phyloP scores from a whole-genome alignment of 192 early-diverging fungal species.

The Backusella sp. region DNA sequence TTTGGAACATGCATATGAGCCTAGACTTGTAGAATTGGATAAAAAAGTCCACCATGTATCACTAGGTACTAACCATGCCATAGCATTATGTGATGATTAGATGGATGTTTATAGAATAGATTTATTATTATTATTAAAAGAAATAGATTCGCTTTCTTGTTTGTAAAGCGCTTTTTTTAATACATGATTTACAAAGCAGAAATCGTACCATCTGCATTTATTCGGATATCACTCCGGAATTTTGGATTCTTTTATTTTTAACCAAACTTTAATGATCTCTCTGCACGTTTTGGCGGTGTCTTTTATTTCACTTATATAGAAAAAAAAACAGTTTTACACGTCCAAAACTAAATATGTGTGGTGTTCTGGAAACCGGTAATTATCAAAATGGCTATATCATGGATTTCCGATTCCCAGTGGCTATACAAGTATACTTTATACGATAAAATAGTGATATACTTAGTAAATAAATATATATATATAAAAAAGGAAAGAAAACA shows the following conservation, averaged over 20 bases:
- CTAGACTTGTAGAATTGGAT: conserved; percentile 23
- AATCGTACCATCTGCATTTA: neutral
- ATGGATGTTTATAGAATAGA: neutral
- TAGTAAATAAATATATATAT: neutral
- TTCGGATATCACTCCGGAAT: neutral
- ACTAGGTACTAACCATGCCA: conserved; percentile 31
- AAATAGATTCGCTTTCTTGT: neutral
- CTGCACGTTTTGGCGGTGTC: neutral
- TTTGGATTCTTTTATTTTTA: neutral
- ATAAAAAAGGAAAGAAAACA: neutral
- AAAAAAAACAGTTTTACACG: too few species aligned
- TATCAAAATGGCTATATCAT: neutral
- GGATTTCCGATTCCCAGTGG: neutral
- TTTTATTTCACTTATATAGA: neutral
- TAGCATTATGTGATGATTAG: conserved; percentile 18
- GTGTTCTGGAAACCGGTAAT: neutral
- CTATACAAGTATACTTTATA: neutral
- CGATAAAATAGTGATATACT: neutral
- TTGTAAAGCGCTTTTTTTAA: neutral
- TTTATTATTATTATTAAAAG: neutral
- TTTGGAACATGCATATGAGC: conserved; percentile 29
- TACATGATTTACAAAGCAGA: neutral
- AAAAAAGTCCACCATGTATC: conserved; percentile 16
- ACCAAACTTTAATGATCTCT: neutral
- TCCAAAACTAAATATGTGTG: neutral